phyloP scores from a whole-genome alignment of 768 basidiomycete species.

The Ephemerocybe angulata region DNA sequence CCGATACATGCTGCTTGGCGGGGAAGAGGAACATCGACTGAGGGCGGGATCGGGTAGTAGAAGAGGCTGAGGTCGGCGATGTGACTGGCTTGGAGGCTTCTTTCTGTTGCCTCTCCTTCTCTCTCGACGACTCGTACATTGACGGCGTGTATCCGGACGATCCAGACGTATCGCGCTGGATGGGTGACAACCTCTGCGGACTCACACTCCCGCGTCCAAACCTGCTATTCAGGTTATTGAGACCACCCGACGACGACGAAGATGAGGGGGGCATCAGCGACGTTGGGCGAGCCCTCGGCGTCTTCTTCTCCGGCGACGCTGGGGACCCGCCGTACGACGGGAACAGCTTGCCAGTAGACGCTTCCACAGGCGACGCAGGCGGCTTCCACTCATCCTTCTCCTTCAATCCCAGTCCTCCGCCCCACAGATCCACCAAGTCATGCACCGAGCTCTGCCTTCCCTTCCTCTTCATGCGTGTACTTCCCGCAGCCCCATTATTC shows the following conservation, averaged over 20 bases:
- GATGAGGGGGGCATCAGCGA: conserved; percentile 11
- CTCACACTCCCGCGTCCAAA: conserved; percentile 4
- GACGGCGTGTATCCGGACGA: neutral
- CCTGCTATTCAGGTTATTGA: neutral
- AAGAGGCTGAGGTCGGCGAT: neutral
- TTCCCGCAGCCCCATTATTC: no score
- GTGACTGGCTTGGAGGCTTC: no score
- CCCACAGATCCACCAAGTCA: conserved; percentile 77
- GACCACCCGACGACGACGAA: neutral
- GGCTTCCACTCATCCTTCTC: conserved; percentile 35
- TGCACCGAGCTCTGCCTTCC: conserved; percentile 80
- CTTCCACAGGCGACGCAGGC: no score
- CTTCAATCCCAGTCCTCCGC: conserved; percentile 47
- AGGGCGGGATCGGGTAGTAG: conserved; percentile 50
- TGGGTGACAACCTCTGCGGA: conserved; percentile 7
- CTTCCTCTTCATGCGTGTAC: conserved; percentile 43
- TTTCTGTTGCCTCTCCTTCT: neutral
- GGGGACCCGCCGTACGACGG: no score
- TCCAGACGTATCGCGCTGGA: conserved; percentile 3
- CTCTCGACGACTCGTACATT: neutral
- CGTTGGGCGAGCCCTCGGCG: conserved; percentile 8
- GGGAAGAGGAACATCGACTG: conserved; percentile 82
- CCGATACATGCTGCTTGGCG: conserved; percentile 41
- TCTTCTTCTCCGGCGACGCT: conserved; percentile 7
- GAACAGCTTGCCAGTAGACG: no score